Conservation (phyloP, 345 rosid species). For the Passiflora organensis region DNA sequence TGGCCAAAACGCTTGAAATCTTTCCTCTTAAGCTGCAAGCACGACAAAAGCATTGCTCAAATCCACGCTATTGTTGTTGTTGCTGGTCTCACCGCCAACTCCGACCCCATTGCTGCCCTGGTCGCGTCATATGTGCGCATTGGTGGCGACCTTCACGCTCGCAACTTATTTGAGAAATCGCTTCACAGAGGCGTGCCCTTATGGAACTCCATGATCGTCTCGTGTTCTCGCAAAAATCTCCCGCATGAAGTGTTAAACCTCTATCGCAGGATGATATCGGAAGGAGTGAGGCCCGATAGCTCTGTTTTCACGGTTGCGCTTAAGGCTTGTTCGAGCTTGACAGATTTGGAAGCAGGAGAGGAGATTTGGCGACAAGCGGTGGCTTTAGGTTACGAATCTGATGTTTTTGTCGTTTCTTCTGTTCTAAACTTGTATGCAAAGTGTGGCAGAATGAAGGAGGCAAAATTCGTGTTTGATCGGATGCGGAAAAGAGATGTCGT, state of each 20-base stretch:
- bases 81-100: slow-evolving; percentile 26
- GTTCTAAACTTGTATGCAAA: slow-evolving; percentile 62
- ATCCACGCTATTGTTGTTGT: slow-evolving; percentile 42
- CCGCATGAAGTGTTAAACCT: slow-evolving; percentile 44
- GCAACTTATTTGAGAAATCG: slow-evolving; percentile 50
- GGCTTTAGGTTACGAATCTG: slow-evolving; percentile 50
- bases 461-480: slow-evolving; percentile 42
- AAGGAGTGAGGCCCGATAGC: slow-evolving; percentile 59
- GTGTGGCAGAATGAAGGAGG: slow-evolving; percentile 47
- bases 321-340: slow-evolving; percentile 55
- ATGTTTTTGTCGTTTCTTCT: slow-evolving; percentile 69
- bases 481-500: slow-evolving; percentile 56
- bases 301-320: slow-evolving; percentile 60
- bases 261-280: slow-evolving; percentile 47
- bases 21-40: slow-evolving; percentile 36
- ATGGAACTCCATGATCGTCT: slow-evolving; percentile 57
- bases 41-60: slow-evolving; percentile 27
- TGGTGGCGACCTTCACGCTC: slow-evolving; percentile 42
- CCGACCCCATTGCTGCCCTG: slow-evolving; percentile 25
- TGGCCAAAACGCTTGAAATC: slow-evolving; percentile 38
- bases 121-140: slow-evolving; percentile 26
- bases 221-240: slow-evolving; percentile 39
- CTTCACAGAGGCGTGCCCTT: slow-evolving; percentile 38
- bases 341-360: slow-evolving; percentile 43
- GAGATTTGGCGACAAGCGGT: slow-evolving; percentile 48